phyloP scores from a whole-genome alignment of 148 eudicot species.

The Rhododendron kiyosumense region DNA sequence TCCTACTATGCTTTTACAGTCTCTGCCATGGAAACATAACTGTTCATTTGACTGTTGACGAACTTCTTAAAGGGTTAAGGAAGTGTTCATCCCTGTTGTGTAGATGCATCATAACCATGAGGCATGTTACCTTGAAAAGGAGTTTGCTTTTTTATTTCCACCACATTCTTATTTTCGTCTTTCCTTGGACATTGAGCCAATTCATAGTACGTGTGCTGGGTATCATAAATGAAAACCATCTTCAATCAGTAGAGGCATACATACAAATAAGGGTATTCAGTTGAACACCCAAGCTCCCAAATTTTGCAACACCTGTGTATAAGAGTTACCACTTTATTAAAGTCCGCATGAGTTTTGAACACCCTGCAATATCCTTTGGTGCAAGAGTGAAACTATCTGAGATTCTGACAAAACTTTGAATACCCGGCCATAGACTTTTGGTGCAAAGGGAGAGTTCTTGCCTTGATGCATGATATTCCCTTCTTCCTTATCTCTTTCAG shows the following conservation, averaged over 20 bases:
- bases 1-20: neutral
- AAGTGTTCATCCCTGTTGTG: neutral
- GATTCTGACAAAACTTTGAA: too few relatives aligned
- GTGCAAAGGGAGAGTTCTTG: neutral
- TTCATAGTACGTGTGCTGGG: neutral
- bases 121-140: neutral
- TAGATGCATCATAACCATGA: neutral
- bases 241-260: too few relatives aligned
- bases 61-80: neutral
- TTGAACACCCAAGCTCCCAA: too few relatives aligned
- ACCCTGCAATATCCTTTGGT: neutral
- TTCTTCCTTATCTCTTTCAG: neutral
- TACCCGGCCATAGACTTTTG: too few relatives aligned
- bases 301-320: too few relatives aligned
- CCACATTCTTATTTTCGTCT: neutral
- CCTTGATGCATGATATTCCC: neutral
- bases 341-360: neutral
- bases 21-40: neutral
- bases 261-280: too few relatives aligned
- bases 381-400: neutral
- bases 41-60: neutral
- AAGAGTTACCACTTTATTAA: neutral
- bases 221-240: neutral
- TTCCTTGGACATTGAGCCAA: neutral
- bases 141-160: neutral